Base-by-base conservation (phyloP, 805 yeast genomes). In the Lachancea cidri region DNA sequence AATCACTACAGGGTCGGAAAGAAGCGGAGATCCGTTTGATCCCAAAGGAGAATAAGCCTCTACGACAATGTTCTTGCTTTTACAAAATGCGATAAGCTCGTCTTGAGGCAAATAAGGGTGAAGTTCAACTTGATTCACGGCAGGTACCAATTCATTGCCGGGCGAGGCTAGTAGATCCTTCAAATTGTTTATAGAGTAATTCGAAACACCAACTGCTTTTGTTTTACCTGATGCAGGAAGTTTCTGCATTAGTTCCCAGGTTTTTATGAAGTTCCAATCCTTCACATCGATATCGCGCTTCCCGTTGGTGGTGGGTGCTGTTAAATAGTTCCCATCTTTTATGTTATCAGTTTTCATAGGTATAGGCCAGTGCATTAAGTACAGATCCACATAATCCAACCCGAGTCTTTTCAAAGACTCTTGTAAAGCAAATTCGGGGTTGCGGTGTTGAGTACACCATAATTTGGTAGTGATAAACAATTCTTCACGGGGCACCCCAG, bases 21-120 rank as follows among this genome's bases (percentile, higher is more conserved):
- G 60, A 13, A 77, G 49, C 11, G 83, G 81, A 7, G 81, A 72
- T 43, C 71, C 74, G 5, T 67, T 62, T 22, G 82, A 72, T 6
- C 88, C 91, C 50, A 86, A 68, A 18, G 95, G 93, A 22, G 86
- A 79, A 65, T 84, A 86, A 7, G 94, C 94, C 59, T 82, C 82
- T 41, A 82, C 60, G 25, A 68, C 58, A 45, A 82, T 79, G 45
- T 70, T 76, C 46, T 83, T 68, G 25, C 62, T 56, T 41, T 69
- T 64, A 60, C 79, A 71, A 62, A 57, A 81, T 27, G 74, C 71
- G 33, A 73, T 54, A 49, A 85, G 67, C 48, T 79, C 78, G 6
- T 61, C 66, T 60, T 84, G 89, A 35, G 85, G 85, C 43, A 82
- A 68, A 47, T 72, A 72, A 35, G 89, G 87, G 62, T 86, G 94